A percentile compares a stretch with the other conserved stretches of the same genome.
These are phyloP conservation scores for Monosiga brevicollis DNA, from an alignment of 78 protist genomes.

Conservation along the genomic window DNA sequence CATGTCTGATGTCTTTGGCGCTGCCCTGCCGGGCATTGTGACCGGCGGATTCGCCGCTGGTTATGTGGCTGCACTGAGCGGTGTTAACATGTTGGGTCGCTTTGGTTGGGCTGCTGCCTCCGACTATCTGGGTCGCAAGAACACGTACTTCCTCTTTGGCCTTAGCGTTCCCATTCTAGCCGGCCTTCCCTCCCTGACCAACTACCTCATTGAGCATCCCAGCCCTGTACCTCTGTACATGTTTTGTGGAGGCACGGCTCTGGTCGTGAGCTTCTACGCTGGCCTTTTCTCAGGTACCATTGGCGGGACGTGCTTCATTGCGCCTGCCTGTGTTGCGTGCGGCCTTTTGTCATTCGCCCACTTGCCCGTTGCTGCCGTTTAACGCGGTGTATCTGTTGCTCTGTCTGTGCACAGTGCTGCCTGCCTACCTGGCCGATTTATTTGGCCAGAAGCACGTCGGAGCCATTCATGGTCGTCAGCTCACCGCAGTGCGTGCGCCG, in stretches of 20 bases:
- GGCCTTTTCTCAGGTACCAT: not conserved
- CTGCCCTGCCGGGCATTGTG: not conserved
- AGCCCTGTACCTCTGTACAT: not conserved
- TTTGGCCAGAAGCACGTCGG: not conserved
- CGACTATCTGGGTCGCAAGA: not conserved
- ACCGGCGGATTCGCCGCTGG: not conserved
- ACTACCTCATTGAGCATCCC: not conserved
- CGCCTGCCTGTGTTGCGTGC: not conserved
- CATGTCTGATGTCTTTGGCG: not conserved
- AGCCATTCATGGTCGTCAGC: not conserved
- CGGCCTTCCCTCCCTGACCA: not conserved
- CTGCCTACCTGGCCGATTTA: not conserved
- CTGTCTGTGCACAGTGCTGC: not conserved
- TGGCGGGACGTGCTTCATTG: not conserved
- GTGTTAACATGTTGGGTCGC: not conserved
- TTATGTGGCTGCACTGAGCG: not conserved
- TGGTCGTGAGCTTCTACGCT: not conserved
- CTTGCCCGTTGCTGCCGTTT: no score
- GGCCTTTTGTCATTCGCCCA: no score
- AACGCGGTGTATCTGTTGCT: no score
- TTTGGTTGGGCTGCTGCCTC: not conserved
- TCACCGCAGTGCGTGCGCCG: no score
- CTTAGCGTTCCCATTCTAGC: not conserved
- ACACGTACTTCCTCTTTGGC: not conserved
- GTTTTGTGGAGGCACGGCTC: not conserved